Conservation (phyloP, 2,329 filamentous ascomycete species). For the Immersiporthe knoxdaviesiana region DNA sequence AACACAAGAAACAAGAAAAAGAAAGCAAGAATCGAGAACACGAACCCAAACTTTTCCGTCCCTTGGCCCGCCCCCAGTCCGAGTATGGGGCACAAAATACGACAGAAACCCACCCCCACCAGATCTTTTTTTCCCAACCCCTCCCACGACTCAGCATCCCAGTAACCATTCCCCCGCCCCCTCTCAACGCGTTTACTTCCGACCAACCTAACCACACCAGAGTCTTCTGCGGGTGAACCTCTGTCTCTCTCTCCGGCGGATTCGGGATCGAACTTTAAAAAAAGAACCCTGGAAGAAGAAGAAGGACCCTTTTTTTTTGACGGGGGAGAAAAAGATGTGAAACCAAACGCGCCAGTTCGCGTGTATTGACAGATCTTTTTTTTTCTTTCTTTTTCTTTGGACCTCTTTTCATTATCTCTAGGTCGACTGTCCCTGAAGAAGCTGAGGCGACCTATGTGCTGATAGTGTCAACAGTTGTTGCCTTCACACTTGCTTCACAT, state of each 20-base stretch:
- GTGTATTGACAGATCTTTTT: neutral
- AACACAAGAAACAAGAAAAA: neutral
- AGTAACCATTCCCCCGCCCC: conserved; percentile 1
- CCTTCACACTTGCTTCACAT: neutral
- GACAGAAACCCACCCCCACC: neutral
- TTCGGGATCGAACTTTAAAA: neutral
- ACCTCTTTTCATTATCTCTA: neutral
- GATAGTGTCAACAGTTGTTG: neutral
- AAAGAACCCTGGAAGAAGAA: neutral
- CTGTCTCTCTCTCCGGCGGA: neutral
- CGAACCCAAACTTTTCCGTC: neutral
- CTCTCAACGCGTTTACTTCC: neutral
- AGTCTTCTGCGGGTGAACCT: neutral
- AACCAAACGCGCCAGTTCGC: too few species aligned
- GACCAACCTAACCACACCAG: neutral
- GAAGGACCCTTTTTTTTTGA: too few species aligned
- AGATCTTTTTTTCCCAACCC: neutral
- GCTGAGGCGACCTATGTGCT: neutral
- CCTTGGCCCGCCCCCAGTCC: neutral
- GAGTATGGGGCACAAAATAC: neutral
- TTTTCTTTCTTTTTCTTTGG: neutral
- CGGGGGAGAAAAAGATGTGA: too few species aligned
- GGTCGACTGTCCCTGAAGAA: neutral
- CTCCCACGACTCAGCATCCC: conserved; percentile 5
- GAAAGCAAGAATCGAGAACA: neutral